Conservation (phyloP, 2,329 filamentous ascomycete genomes). For the Exophiala mesophila region DNA sequence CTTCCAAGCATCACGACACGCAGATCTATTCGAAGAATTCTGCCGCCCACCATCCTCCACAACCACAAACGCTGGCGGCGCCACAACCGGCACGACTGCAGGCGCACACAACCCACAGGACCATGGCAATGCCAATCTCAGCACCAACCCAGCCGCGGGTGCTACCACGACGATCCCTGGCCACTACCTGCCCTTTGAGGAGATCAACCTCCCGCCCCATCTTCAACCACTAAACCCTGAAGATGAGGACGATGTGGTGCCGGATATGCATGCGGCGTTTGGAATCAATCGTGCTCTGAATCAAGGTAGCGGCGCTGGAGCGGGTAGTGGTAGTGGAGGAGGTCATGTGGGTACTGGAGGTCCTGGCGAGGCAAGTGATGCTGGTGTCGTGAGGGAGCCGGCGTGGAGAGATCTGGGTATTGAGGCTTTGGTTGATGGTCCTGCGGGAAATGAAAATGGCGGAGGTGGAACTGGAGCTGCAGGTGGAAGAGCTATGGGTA, state of each 20-base stretch:
- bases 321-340: conserved; percentile 39
- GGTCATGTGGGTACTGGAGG: conserved; percentile 4
- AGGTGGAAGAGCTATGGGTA: conserved; percentile 5
- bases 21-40: conserved; percentile 49
- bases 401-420: conserved; percentile 56
- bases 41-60: conserved; percentile 39
- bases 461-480: conserved; percentile 19
- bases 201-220: conserved; percentile 57
- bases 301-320: conserved; percentile 46
- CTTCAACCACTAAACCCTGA: conserved; percentile 61
- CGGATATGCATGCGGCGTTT: conserved; percentile 63
- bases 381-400: conserved; percentile 19
- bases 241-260: conserved; percentile 63
- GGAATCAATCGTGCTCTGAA: conserved; percentile 61
- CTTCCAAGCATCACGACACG: conserved; percentile 44
- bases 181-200: conserved; percentile 50
- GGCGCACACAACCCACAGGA: conserved; percentile 10
- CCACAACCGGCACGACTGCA: conserved; percentile 8
- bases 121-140: conserved; percentile 6
- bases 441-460: conserved; percentile 3
- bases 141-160: conserved; percentile 15
- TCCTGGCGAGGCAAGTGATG: conserved; percentile 16
- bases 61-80: conserved; percentile 10
- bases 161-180: conserved; percentile 29
- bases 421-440: conserved; percentile 21